phyloP scores from a whole-genome alignment of 2,329 filamentous ascomycete species.

The Calonectria montana region DNA sequence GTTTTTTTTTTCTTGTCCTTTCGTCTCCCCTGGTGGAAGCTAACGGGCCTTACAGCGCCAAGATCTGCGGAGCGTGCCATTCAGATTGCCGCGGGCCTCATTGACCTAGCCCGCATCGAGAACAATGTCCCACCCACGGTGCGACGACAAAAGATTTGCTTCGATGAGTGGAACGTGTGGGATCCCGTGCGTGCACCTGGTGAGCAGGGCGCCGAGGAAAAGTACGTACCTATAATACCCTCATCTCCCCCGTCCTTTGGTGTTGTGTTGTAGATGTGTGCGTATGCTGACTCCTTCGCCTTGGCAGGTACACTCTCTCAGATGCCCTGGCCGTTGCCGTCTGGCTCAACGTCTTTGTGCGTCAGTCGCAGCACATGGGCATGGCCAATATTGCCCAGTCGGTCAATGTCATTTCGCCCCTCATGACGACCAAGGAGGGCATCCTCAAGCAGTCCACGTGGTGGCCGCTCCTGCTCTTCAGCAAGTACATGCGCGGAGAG shows the following conservation, averaged over 20 bases:
- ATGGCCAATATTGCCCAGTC: conserved; percentile 85
- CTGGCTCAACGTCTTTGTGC: conserved; percentile 82
- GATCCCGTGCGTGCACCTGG: conserved; percentile 78
- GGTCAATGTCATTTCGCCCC: conserved; percentile 81
- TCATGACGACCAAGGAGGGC: conserved; percentile 76
- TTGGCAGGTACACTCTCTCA: conserved; percentile 71
- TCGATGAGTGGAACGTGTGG: conserved; percentile 91
- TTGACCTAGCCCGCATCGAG: conserved; percentile 80
- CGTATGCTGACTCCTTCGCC: neutral
- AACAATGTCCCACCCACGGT: conserved; percentile 69
- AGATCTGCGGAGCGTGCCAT: conserved; percentile 79
- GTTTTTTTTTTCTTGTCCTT: neutral
- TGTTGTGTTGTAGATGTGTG: neutral
- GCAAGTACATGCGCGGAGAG: conserved; percentile 74
- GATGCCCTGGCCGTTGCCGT: conserved; percentile 80
- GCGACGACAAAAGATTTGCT: conserved; percentile 78
- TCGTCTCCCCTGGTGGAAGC: neutral
- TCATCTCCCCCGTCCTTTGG: neutral
- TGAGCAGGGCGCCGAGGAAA: conserved; percentile 77
- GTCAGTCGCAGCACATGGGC: conserved; percentile 76
- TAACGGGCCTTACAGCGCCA: conserved; percentile 59
- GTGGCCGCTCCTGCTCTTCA: conserved; percentile 75
- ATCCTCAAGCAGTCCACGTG: conserved; percentile 79
- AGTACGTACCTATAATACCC: conserved; percentile 27
- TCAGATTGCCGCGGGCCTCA: conserved; percentile 74